Conservation (phyloP, 2,329 filamentous ascomycete species). For the Phyllosticta paracitricarpa region DNA sequence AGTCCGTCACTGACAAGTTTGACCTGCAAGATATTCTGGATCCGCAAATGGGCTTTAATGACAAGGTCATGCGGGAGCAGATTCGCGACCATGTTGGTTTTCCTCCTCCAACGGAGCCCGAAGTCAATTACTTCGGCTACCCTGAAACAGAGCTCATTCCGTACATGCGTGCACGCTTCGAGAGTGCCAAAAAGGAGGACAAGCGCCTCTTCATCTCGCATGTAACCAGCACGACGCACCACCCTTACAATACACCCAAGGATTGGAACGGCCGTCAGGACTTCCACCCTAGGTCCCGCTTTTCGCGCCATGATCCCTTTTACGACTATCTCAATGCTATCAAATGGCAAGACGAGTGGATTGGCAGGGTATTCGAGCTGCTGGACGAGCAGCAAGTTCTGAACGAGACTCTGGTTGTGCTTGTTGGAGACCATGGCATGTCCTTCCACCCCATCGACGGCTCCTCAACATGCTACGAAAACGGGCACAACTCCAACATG, state of each 20-base stretch:
- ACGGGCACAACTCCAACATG: conserved; percentile 36
- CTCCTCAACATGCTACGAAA: conserved; percentile 31
- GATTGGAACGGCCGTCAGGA: conserved; percentile 10
- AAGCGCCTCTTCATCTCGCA: conserved; percentile 28
- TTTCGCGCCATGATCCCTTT: conserved; percentile 6
- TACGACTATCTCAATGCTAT: conserved; percentile 36
- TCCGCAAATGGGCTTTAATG: conserved; percentile 27
- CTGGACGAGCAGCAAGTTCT: conserved; percentile 35
- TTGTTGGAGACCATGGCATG: conserved; percentile 34
- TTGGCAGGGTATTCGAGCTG: conserved; percentile 29
- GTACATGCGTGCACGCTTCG: conserved; percentile 28
- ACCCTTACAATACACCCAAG: conserved; percentile 32
- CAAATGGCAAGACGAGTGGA: conserved; percentile 31
- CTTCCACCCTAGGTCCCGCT: not conserved
- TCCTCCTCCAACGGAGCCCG: conserved; percentile 15
- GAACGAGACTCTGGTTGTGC: conserved; percentile 36
- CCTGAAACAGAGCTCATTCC: conserved; percentile 33
- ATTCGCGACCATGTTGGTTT: conserved; percentile 15
- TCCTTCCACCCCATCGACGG: conserved; percentile 32
- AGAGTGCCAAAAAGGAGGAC: conserved; percentile 19
- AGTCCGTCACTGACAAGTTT: conserved; percentile 31
- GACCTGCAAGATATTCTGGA: conserved; percentile 28
- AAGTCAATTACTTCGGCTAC: conserved; percentile 37
- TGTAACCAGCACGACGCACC: conserved; percentile 32
- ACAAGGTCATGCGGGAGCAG: not conserved